Percentiles rank a stretch among this genome's conserved stretches.
Conservation (phyloP, 106 monocot species). For the Dactylorhiza incarnata region DNA sequence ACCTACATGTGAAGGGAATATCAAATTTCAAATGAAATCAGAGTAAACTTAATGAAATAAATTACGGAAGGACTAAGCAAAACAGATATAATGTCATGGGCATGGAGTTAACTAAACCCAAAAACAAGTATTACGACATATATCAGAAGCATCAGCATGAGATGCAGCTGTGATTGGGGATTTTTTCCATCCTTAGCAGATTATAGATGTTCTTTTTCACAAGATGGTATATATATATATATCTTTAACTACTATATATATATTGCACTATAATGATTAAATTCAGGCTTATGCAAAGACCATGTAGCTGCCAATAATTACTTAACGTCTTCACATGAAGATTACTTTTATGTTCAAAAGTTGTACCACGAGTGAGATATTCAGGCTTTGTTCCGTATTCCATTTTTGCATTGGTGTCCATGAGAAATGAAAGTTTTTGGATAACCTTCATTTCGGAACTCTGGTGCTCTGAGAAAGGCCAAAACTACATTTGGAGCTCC, state of each 20-base stretch:
- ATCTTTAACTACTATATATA: background rate
- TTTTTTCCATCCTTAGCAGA: background rate
- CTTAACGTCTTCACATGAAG: no score
- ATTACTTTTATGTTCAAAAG: no score
- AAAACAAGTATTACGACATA: background rate
- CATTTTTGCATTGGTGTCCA: no score
- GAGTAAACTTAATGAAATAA: background rate
- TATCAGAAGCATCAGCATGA: background rate
- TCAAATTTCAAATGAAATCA: background rate
- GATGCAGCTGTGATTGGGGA: background rate
- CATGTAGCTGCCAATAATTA: background rate
- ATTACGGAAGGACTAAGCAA: background rate
- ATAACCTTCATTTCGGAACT: no score
- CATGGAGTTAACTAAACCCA: background rate
- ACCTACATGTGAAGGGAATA: constrained; percentile 37
- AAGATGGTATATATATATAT: background rate
- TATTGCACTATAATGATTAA: background rate
- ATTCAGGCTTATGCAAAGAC: background rate
- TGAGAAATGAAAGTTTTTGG: no score
- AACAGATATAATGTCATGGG: background rate
- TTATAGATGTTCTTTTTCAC: background rate
- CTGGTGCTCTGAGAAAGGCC: no score
- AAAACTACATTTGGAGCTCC: no score
- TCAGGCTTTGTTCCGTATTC: no score
- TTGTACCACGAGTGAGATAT: no score